Evolutionary conservation across 441 rosid genomes (phyloP), one percentile per base, ranked within the genome.

Genomic region (Cnidoscolus chayamansa): DNA sequence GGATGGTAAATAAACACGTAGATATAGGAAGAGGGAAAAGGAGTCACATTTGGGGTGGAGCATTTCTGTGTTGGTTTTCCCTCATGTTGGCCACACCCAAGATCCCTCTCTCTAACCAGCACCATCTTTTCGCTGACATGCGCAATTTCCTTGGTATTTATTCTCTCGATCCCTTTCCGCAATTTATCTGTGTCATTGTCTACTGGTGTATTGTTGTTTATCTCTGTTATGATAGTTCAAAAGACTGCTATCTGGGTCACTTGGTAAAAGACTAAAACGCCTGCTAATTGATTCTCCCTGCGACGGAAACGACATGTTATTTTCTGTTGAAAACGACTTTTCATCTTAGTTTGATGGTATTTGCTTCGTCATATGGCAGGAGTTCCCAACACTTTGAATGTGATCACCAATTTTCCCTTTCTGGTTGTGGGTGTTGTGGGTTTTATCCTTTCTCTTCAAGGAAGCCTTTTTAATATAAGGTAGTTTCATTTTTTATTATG

Each of bases 331-430:
- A 62, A 37, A 65, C 56, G 68, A 47, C 40, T 5, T 47, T 55
- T 49, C 20, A 47, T 63, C 6, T 66, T 32, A 60, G 70, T 69
- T 72, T 69, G 3, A 3, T 20, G 10, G 15, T 62, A n/a, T 61
- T 78, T 15, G 25, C 25, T 25, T 25, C 54, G 58, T 16, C 31
- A 59, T 65, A 8, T 51, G n/a, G 32, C 82, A 91, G 97, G 98
- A 74, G 91, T 93, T 71, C 97, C 98, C 50, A 93, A 89, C 61
- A 89, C 96, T 57, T 85, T 88, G 86, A 93, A 89, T 74, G 98
- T 93, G 64, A 81, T 91, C 77, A 84, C 96, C 77, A 86, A 84
- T 86, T 93, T 93, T 78, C 98, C 96, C 1, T 88, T 93, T 84
- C 73, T 93, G 76, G 74, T 88, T 50, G 89, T 91, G 72, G 97